These are phyloP conservation scores for Solanum stenotomum DNA, from an alignment of 257 asterid genomes.

Conservation along the genomic window DNA sequence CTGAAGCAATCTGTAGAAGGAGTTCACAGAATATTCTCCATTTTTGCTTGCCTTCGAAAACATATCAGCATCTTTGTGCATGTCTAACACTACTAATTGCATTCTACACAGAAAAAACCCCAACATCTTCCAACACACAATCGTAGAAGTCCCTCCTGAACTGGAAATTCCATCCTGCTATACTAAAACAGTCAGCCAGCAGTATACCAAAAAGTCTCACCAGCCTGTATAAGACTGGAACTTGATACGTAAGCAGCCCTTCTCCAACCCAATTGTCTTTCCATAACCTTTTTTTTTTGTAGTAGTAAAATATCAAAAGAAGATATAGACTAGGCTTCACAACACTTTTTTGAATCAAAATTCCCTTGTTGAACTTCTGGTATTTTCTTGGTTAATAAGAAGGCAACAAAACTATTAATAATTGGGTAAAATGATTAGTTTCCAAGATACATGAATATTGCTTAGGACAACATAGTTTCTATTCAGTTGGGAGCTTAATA, in stretches of 20 bases:
- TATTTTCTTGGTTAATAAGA: background rate
- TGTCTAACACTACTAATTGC: background rate
- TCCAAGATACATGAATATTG: background rate
- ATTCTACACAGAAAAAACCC: background rate
- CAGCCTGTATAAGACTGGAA: background rate
- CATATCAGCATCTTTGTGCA: background rate
- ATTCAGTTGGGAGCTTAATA: background rate
- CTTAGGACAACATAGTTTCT: background rate
- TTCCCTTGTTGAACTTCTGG: background rate
- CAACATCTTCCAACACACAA: background rate
- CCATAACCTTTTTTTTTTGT: background rate
- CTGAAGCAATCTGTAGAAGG: background rate
- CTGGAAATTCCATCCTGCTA: background rate
- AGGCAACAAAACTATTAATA: background rate
- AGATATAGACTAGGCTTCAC: background rate
- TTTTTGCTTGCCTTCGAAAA: background rate
- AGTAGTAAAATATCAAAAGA: background rate
- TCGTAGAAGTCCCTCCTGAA: background rate
- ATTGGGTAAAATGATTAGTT: background rate
- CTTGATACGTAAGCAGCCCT: background rate
- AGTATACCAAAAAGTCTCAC: background rate
- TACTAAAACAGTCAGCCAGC: background rate
- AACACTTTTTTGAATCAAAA: background rate
- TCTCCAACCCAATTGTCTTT: background rate
- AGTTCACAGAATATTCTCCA: background rate